Base-by-base conservation (phyloP, 106 monocot species). In the Dioscorea alata region DNA sequence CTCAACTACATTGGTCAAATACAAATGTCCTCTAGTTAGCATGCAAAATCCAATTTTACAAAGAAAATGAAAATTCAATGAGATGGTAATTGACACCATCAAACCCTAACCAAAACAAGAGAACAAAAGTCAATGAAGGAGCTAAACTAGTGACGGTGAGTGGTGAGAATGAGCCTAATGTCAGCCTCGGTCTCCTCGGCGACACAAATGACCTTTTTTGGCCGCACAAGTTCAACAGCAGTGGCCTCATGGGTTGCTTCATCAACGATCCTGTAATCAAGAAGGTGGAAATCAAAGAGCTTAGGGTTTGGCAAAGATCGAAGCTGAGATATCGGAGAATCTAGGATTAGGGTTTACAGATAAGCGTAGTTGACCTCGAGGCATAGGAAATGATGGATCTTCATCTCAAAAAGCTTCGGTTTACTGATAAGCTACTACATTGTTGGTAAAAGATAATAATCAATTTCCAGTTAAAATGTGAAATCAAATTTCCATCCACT, bases 351-450 rank as follows among this genome's bases (percentile, higher is more conserved):
- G 24, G 50, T 8, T 14, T 80, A 94, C 94, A 94, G 23, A 85
- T 94, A 94, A 33, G 94, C 85, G 63, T 94, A 94, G 76, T 94
- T 94, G 69, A 90, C 94, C 35, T 89, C 81, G 71, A 88, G 69
- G 83, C 94, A 90, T n/a, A 87, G 83, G 59, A 94, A 69, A 59
- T 75, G 88, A 10, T 75, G n/a, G 64, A 94, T 83, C 90, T 79
- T 90, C 94, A 94, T 94, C 74, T 68, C 53, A n/a, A n/a, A n/a
- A n/a, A n/a, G n/a, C n/a, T n/a, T n/a, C n/a, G n/a, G n/a, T n/a
- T n/a, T n/a, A n/a, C n/a, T n/a, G n/a, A n/a, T n/a, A n/a, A n/a
- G n/a, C n/a, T n/a, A n/a, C n/a, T n/a, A n/a, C n/a, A n/a, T n/a
- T n/a, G n/a, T n/a, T n/a, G n/a, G n/a, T n/a, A n/a, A n/a, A n/a